Evolutionary conservation across 257 asterid genomes (phyloP), one percentile per base, ranked within the genome.

Genomic region (Eustoma russellianum): DNA sequence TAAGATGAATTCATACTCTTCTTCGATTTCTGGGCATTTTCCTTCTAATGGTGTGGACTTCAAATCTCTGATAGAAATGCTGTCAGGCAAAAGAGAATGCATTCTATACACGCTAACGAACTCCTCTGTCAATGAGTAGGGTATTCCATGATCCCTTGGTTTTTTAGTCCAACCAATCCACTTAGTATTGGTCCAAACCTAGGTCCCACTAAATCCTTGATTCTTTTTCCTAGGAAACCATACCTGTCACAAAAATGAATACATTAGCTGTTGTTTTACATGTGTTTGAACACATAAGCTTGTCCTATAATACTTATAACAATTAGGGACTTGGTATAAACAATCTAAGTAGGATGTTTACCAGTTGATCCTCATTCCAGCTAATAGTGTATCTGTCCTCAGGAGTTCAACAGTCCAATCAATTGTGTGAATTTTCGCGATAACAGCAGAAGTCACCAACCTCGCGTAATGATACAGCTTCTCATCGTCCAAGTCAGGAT

Each of bases 401-500:
- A 70, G 57, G 48, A 64, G 75, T 52, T 70, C 71, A 55, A 70
- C 48, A 15, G 71, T 70, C 75, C 71, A 70, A 24, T 70, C 75
- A 64, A 70, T 70, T 11, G 75, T 70, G 41, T 70, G 75, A 13
- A 70, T 48, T 54, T 70, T 70, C 5, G 75, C 71, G 17, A 70
- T 64, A 5, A 64, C 75, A 18, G 67, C 71, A 15, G 71, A 70
- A 44, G 75, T 70, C 17, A 70, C 75, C 55, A 70, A 55, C 55
- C 67, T 60, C 45, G 75, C 71, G 11, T 60, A 64, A 35, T 33
- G 63, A 19, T 70, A 70, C 19, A 70, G 64, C 61, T 45, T 60
- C 64, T 70, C 75, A 48, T 70, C 71, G 18, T 64, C 64, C 17
- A 64, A 60, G 19, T 65, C 61, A 1, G 66, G 63, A 50, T 62